Conservation (phyloP, 2,329 filamentous ascomycete species). For the Xylariaceae sp. region DNA sequence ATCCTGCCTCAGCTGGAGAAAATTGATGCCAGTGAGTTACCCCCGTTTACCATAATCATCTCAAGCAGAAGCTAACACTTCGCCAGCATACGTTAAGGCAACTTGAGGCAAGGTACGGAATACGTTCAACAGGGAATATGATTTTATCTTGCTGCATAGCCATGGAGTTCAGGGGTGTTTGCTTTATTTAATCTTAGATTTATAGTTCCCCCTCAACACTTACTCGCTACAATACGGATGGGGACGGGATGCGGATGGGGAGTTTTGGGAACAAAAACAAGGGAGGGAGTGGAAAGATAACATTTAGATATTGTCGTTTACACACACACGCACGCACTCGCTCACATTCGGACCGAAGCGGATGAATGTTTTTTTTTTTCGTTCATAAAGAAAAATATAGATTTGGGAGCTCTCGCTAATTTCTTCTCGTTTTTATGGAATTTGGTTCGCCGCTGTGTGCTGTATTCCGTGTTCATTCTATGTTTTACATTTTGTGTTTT, state of each 20-base stretch:
- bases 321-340: too few relatives aligned
- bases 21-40: slow-evolving; percentile 89
- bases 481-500: slow-evolving; percentile 10
- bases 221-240: neutral
- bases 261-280: too few relatives aligned
- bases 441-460: slow-evolving; percentile 16
- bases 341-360: too few relatives aligned
- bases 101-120: slow-evolving; percentile 12
- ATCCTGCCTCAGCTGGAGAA: slow-evolving; percentile 83
- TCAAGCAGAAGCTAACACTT: neutral
- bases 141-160: slow-evolving; percentile 27
- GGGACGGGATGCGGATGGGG: neutral
- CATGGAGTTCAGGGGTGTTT: slow-evolving; percentile 27
- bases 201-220: neutral
- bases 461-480: slow-evolving; percentile 23
- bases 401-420: too few relatives aligned
- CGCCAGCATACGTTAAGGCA: slow-evolving; percentile 25
- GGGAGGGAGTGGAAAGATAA: too few relatives aligned
- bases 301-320: too few relatives aligned
- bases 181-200: neutral
- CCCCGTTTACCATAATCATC: neutral
- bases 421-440: too few relatives aligned
- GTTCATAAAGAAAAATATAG: too few relatives aligned
- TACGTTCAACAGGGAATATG: neutral
- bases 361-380: too few relatives aligned